These are phyloP conservation scores for Mortierella hygrophila DNA, from an alignment of 192 early-diverging fungal species.

Conservation along the genomic window DNA sequence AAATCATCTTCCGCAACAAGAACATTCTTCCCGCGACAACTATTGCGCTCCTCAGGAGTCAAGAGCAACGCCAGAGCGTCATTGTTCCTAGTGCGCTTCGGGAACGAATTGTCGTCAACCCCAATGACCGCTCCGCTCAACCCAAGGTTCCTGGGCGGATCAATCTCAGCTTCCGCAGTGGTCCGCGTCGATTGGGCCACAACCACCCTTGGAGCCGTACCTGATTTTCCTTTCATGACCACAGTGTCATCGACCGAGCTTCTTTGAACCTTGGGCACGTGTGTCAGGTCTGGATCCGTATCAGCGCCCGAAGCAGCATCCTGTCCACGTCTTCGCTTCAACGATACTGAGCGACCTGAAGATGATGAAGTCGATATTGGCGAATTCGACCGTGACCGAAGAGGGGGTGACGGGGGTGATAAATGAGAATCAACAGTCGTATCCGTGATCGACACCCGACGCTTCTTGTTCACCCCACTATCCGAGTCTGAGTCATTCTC, in stretches of 20 bases:
- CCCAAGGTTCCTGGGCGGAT: slow-evolving; percentile 15
- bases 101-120: slow-evolving; percentile 10
- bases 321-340: slow-evolving; percentile 20
- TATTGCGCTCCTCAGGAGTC: slow-evolving; percentile 24
- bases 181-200: background rate
- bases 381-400: background rate
- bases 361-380: slow-evolving; percentile 6
- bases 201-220: background rate
- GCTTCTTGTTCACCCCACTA: background rate
- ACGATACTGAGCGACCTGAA: background rate
- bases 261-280: slow-evolving; percentile 3
- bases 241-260: background rate
- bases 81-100: slow-evolving; percentile 42
- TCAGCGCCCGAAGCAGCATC: background rate
- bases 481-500: slow-evolving; percentile 6
- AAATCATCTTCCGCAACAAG: slow-evolving; percentile 53
- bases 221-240: background rate
- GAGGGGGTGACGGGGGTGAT: background rate
- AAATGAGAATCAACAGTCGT: background rate
- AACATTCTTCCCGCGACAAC: slow-evolving; percentile 49
- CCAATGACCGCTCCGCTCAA: slow-evolving; percentile 1
- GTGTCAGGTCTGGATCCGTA: background rate
- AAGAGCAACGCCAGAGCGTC: slow-evolving; percentile 38
- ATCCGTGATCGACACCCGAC: background rate
- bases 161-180: background rate